Evolutionary conservation across 148 eudicot species (phyloP).

Genomic region (Gaultheria prostrata): DNA sequence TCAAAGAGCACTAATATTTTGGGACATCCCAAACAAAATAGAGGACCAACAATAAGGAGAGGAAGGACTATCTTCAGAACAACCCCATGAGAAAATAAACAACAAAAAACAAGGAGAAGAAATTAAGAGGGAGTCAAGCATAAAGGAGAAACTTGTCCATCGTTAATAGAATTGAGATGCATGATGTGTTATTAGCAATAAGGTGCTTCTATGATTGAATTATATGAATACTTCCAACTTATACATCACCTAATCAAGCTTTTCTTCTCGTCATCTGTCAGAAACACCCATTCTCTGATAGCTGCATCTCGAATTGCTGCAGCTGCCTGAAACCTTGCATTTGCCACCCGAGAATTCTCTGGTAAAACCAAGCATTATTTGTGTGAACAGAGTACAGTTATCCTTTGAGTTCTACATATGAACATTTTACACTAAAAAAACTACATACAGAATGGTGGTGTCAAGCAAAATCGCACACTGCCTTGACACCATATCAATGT

Average conservation of each 20-base stretch:
- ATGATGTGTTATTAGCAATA: background rate
- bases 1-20: background rate
- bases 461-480: background rate
- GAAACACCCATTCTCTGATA: constrained; percentile 86
- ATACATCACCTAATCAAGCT: constrained; percentile 70
- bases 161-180: background rate
- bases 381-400: constrained; percentile 2
- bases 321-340: constrained; percentile 97
- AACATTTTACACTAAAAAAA: constrained; percentile 1
- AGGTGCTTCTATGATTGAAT: background rate
- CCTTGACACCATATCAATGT: background rate
- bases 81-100: background rate
- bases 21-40: background rate
- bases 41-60: background rate
- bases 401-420: background rate
- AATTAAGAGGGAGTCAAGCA: background rate
- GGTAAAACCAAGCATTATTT: constrained; percentile 22
- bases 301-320: constrained; percentile 83
- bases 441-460: background rate
- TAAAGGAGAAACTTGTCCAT: constrained; percentile 6
- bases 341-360: constrained; percentile 86
- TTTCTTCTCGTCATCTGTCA: constrained; percentile 66
- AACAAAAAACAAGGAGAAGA: background rate
- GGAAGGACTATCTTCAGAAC: background rate
- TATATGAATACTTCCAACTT: background rate